Evolutionary conservation across 2,329 filamentous ascomycete genomes (phyloP), one percentile per base, ranked within the genome.

Genomic region (Penicillium rolfsii): DNA sequence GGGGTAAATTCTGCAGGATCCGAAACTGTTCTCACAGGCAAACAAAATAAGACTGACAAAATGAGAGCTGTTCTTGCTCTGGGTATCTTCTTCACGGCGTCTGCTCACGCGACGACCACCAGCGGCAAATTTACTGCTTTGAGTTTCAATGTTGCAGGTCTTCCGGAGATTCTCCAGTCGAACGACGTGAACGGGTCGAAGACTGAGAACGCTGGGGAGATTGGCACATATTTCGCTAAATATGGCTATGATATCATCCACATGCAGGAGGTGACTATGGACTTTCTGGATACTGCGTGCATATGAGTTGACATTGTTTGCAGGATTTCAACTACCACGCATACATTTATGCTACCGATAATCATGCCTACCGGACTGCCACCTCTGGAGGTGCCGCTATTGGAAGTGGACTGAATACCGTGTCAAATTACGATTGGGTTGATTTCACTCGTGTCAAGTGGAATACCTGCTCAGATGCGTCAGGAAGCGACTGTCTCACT

Each of bases 281-380:
- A 16, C 38, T 19, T 33, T 11, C 9, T 45, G 33, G 9, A 9
- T 9, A 4, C 43, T 14, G 1, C 24, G 36, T 22, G 11, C 19
- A 7, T n/a, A 8, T 16, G 19, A 26, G 12, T 40, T 40, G 28
- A 52, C 33, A 33, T 30, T 43, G 24, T 36, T 59, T 33, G 0
- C 38, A 80, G 79, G 86, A 89, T 71, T 89, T 89, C 79, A 88
- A 88, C 75, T 90, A 85, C 73, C 87, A 90, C 66, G 83, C 85
- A 8, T 80, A 81, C 59, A 82, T 90, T 64, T 90, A 89, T 74
- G 78, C 77, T 9, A 84, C 83, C 14, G 85, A 72, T 49, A 53
- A 64, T 24, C 69, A 72, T 67, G 79, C 84, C 3, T 82, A 84
- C 73, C 82, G 87, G 57, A 89, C 87, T 1, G 73, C 85, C 0